Base-by-base conservation (phyloP, 78 protist species). In the Guillardia theta region DNA sequence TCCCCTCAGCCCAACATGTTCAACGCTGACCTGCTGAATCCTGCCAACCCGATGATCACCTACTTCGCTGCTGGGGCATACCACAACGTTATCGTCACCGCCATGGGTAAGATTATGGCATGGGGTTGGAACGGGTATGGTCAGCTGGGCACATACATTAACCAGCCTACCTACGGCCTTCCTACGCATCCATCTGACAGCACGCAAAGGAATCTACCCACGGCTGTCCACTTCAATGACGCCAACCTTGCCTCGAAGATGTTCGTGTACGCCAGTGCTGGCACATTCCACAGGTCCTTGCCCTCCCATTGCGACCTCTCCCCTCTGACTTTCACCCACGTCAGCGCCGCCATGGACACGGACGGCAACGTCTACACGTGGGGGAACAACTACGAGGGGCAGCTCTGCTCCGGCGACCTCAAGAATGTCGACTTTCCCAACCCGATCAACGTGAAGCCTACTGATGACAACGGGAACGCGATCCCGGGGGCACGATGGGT, bases 121-220 rank as follows among this genome's bases (percentile, higher is more conserved):
- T 78, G 90, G 90, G 90, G 90, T 48, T 78, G 90, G 90, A 78
- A 78, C 90, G 90, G 53, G 33, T 78, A 78, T 8, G 90, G 90
- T 24, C 90, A 78, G 90, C 90, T 78, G 33, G 90, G 90, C 22
- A 78, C 10, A 10, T 36, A 46, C 15, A 30, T 43, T 4, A 43
- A 78, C 90, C 18, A 24, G 90, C 90, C 90, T 18, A 78, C 90
- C 24, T 78, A 78, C 50, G 43, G 90, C 50, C 90, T 78, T 45
- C 48, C 90, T 6, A 10, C 90, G 48, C 90, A 78, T 8, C 90
- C 90, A 0, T 18, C 48, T 22, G 90, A 78, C 48, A 21, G 18
- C 33, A 37, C 50, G 50, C 90, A 78, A 50, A 19, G 90, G 0
- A 78, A 78, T 48, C 90, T 78, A 6, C 90, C 90, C 44, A 43